A percentile compares a stretch with the other conserved stretches of the same genome.
Evolutionary conservation across 768 basidiomycete genomes (phyloP).

Genomic region (Psilocybe cubensis): DNA sequence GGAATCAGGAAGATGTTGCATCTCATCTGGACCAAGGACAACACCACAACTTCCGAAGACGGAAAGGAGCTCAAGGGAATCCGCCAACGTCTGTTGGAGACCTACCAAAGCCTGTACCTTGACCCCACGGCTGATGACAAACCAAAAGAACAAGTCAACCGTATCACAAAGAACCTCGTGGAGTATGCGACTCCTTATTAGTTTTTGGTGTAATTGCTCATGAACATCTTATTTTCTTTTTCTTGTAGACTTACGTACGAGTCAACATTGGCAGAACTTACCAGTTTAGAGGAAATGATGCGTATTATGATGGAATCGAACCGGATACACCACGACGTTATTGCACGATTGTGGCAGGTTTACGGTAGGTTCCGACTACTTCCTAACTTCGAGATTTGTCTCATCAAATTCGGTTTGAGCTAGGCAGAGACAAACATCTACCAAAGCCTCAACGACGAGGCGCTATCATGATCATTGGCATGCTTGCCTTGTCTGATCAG

Average conservation of each 20-base stretch:
- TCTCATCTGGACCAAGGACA: conserved; percentile 96
- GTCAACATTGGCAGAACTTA: conserved; percentile 92
- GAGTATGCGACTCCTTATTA: conserved; percentile 58
- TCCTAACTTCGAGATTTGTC: background rate
- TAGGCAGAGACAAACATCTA: conserved; percentile 76
- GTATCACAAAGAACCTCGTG: conserved; percentile 96
- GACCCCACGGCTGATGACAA: conserved; percentile 75
- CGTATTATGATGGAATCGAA: conserved; percentile 93
- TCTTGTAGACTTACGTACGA: conserved; percentile 79
- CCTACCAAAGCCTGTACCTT: conserved; percentile 88
- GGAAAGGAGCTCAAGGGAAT: conserved; percentile 84
- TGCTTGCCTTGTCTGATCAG: conserved; percentile 88
- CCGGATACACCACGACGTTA: conserved; percentile 82
- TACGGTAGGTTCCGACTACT: conserved; percentile 66
- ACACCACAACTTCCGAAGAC: conserved; percentile 65
- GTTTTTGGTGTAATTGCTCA: background rate
- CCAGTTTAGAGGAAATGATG: conserved; percentile 96
- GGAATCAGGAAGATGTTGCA: conserved; percentile 98
- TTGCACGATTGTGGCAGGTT: conserved; percentile 93
- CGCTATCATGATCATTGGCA: conserved; percentile 95
- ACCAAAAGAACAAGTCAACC: conserved; percentile 84
- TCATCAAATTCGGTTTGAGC: background rate
- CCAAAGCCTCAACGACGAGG: conserved; percentile 89
- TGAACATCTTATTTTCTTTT: background rate
- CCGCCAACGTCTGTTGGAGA: conserved; percentile 84